A percentile compares a stretch with the other conserved stretches of the same genome.
These are phyloP conservation scores for Orbilia brochopaga DNA, from an alignment of 2,329 filamentous ascomycete genomes.

Conservation along the genomic window DNA sequence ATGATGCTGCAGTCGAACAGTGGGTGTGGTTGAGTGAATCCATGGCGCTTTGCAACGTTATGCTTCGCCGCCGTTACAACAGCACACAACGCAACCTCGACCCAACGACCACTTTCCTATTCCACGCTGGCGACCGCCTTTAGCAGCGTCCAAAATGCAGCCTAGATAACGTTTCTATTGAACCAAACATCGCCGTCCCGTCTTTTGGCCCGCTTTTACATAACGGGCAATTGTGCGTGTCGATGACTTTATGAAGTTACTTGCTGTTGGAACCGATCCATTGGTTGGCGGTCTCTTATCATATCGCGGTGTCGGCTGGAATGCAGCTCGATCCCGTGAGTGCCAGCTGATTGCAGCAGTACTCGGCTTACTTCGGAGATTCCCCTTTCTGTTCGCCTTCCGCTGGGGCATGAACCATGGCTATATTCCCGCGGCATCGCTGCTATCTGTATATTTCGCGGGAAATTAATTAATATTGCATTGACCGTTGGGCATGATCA, in stretches of 20 bases:
- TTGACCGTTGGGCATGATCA: too few relatives aligned
- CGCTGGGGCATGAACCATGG: slow-evolving; percentile 3
- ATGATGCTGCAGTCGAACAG: not conserved
- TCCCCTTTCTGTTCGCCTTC: too few relatives aligned
- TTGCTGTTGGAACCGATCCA: slow-evolving; percentile 15
- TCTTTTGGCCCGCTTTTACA: slow-evolving; percentile 30
- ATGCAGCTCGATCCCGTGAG: too few relatives aligned
- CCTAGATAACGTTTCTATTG: too few relatives aligned
- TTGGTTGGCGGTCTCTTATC: slow-evolving; percentile 28
- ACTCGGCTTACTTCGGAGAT: too few relatives aligned
- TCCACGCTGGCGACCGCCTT: slow-evolving; percentile 25
- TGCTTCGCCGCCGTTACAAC: slow-evolving; percentile 21
- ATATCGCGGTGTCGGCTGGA: too few relatives aligned
- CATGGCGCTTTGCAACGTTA: slow-evolving; percentile 4
- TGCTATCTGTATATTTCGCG: too few relatives aligned
- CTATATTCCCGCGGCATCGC: not conserved
- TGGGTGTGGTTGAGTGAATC: slow-evolving; percentile 19
- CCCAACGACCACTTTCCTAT: slow-evolving; percentile 46
- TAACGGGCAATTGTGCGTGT: slow-evolving; percentile 14
- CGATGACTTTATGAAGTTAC: slow-evolving; percentile 20
- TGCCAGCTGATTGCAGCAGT: too few relatives aligned
- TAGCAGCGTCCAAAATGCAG: too few relatives aligned
- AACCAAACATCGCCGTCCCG: slow-evolving; percentile 19
- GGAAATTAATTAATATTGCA: too few relatives aligned
- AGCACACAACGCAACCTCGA: slow-evolving; percentile 29